phyloP scores from a whole-genome alignment of 768 basidiomycete genomes.

The Russula griseocarnosa region DNA sequence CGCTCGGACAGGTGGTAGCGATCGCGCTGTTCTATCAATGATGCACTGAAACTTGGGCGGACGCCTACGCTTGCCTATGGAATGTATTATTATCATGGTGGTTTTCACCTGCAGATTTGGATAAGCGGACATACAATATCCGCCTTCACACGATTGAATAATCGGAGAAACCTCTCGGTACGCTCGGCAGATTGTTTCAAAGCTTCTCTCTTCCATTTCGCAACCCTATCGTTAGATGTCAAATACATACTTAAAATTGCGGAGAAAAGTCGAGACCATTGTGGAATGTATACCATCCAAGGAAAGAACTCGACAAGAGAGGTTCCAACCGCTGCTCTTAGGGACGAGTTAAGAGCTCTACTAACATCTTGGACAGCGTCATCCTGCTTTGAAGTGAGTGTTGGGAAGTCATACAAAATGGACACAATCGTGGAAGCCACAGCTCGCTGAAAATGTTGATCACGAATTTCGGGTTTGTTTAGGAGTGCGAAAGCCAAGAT shows the following conservation, averaged over 20 bases:
- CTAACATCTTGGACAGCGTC: background rate
- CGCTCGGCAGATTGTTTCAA: background rate
- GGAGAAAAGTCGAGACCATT: background rate
- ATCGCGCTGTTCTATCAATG: background rate
- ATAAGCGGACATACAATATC: background rate
- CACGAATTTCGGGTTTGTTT: background rate
- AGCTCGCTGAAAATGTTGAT: background rate
- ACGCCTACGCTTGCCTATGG: background rate
- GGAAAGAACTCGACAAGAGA: background rate
- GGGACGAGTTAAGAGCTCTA: background rate
- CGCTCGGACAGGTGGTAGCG: background rate
- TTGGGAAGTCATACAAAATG: conserved; percentile 13
- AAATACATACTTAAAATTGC: background rate
- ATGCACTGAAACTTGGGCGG: background rate
- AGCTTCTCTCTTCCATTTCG: background rate
- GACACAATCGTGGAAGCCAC: conserved; percentile 19
- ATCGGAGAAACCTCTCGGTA: background rate
- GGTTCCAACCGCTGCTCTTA: background rate
- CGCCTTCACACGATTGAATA: background rate
- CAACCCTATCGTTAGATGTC: background rate
- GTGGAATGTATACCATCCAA: background rate
- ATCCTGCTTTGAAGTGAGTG: background rate
- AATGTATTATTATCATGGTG: background rate
- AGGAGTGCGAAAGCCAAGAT: background rate
- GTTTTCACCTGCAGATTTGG: background rate